A percentile compares a stretch with the other conserved stretches of the same genome.
Evolutionary conservation across 495 filamentous ascomycete genomes (phyloP).

Genomic region (Neurospora sp.): DNA sequence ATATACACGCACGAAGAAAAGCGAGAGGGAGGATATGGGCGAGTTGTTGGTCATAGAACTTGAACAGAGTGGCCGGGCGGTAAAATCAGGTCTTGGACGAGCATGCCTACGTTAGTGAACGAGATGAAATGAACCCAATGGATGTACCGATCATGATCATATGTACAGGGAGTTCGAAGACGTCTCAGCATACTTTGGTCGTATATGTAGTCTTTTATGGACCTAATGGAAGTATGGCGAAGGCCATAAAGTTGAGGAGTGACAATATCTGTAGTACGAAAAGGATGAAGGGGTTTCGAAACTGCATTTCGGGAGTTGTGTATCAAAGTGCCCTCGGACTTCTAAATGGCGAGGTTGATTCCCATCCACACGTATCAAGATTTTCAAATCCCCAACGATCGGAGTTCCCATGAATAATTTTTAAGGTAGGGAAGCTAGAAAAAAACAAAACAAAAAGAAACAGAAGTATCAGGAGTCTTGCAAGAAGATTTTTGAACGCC

Average conservation of each 20-base stretch:
- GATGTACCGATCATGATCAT: neutral
- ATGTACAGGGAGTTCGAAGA: neutral
- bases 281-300: neutral
- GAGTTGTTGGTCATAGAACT: neutral
- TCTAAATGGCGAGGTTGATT: neutral
- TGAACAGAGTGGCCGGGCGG: neutral
- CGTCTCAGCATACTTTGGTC: neutral
- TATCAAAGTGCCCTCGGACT: neutral
- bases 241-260: no score
- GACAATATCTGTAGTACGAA: no score
- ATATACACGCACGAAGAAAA: neutral
- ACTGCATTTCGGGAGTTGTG: neutral
- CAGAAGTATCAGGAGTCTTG: no score
- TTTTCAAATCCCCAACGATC: no score
- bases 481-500: rapidly evolving
- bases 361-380: neutral
- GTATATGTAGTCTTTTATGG: neutral
- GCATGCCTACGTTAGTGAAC: neutral
- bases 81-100: neutral
- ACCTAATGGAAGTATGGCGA: neutral
- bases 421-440: no score
- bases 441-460: no score
- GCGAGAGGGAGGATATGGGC: neutral
- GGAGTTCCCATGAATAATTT: no score
- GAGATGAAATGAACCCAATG: neutral